Conservation (phyloP, 2,329 filamentous ascomycete species). For the Stachybotrys echinatus region DNA sequence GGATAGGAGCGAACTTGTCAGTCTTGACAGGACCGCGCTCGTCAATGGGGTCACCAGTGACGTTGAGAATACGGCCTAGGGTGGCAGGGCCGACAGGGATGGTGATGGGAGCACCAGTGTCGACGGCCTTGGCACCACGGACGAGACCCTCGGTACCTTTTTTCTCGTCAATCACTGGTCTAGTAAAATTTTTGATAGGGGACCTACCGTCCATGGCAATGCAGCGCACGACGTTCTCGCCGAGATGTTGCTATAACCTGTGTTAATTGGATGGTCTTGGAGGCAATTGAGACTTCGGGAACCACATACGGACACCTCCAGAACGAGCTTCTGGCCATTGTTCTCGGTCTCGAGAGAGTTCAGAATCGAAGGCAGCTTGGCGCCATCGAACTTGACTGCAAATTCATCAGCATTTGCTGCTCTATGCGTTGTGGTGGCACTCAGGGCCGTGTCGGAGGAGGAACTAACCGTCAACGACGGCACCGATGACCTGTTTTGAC, state of each 20-base stretch:
- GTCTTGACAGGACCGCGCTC: slow-evolving; percentile 98
- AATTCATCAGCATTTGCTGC: slow-evolving; percentile 17
- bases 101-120: slow-evolving; percentile 93
- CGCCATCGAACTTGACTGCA: slow-evolving; percentile 92
- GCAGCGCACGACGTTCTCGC: slow-evolving; percentile 97
- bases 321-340: slow-evolving; percentile 87
- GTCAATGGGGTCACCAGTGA: slow-evolving; percentile 99
- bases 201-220: slow-evolving; percentile 99
- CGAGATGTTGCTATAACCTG: slow-evolving; percentile 83
- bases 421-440: slow-evolving; percentile 3
- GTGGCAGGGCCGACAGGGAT: slow-evolving; percentile 91
- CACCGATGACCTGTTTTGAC: slow-evolving; percentile 87
- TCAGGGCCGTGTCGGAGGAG: slow-evolving; percentile 10
- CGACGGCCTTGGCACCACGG: slow-evolving; percentile 77
- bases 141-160: slow-evolving; percentile 98
- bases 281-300: slow-evolving; percentile 2
- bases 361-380: slow-evolving; percentile 92
- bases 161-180: slow-evolving; percentile 9
- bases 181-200: slow-evolving; percentile 12
- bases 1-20: slow-evolving; percentile 82
- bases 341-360: slow-evolving; percentile 93
- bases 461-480: slow-evolving; percentile 91
- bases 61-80: slow-evolving; percentile 99
- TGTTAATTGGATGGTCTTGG: slow-evolving; percentile 28
- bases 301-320: slow-evolving; percentile 84